phyloP scores from a whole-genome alignment of 2,329 filamentous ascomycete genomes.

The Sclerotinia minor region DNA sequence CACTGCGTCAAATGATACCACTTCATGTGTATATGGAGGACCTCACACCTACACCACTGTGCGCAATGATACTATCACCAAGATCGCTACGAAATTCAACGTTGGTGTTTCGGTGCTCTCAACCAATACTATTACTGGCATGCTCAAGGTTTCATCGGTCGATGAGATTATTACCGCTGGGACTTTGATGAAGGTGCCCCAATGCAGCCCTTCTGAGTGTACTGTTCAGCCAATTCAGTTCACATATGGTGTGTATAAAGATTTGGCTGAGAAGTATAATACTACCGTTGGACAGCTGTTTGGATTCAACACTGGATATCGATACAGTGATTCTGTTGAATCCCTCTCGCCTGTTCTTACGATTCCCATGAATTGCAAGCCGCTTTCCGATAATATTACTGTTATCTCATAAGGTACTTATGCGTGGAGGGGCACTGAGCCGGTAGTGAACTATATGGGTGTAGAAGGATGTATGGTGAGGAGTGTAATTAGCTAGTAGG shows the following conservation, averaged over 20 bases:
- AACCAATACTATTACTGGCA: background rate
- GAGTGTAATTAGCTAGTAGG: background rate
- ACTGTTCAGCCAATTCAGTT: conserved; percentile 3
- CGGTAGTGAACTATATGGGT: too few relatives aligned
- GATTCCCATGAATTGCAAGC: background rate
- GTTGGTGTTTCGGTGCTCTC: conserved; percentile 3
- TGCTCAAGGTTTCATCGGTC: background rate
- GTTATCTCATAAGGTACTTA: background rate
- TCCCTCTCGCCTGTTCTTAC: background rate
- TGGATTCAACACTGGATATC: conserved; percentile 1
- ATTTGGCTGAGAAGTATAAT: background rate
- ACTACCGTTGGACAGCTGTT: background rate
- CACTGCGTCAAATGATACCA: background rate
- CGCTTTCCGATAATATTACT: conserved; percentile 4
- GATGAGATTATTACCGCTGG: background rate
- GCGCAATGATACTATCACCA: background rate
- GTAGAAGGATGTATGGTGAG: background rate
- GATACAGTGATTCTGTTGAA: background rate
- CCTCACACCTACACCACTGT: conserved; percentile 1
- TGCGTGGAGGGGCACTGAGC: background rate
- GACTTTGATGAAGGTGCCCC: background rate
- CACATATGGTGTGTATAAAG: conserved; percentile 8
- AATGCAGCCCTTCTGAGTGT: conserved; percentile 8
- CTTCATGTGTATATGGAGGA: conserved; percentile 1
- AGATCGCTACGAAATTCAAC: background rate